Conservation (phyloP, 1,139 yeast species). For the Hyphopichia khmerensis region DNA sequence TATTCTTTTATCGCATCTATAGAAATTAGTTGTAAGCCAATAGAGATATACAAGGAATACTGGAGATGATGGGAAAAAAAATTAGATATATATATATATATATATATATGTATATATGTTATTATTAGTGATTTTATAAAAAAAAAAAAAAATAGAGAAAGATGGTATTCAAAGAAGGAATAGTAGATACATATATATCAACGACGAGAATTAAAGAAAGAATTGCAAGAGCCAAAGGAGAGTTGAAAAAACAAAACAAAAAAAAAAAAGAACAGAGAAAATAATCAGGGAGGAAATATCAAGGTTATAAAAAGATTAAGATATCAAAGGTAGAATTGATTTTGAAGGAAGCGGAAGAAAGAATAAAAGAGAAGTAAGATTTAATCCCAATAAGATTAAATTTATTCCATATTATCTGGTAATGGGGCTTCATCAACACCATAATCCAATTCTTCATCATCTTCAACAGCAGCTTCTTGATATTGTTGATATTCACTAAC, state of each 20-base stretch:
- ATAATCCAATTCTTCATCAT: constrained; percentile 68
- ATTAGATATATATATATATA: not conserved
- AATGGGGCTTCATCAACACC: constrained; percentile 58
- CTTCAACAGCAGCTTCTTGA: constrained; percentile 79
- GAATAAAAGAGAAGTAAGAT: not conserved
- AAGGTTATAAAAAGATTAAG: constrained; percentile 18
- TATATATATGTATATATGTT: not conserved
- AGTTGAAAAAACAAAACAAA: constrained; percentile 7
- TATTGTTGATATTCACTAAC: constrained; percentile 90
- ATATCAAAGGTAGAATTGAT: too few relatives aligned
- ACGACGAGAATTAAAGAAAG: not conserved
- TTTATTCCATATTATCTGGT: constrained; percentile 52
- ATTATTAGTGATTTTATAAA: not conserved
- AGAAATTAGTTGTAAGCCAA: not conserved
- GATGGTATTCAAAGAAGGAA: not conserved
- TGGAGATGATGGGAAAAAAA: not conserved
- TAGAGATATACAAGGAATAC: not conserved
- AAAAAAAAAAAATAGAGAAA: not conserved
- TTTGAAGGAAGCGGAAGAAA: not conserved
- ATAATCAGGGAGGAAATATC: not conserved
- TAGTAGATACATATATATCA: constrained; percentile 1
- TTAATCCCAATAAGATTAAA: not conserved
- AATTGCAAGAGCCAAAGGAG: not conserved
- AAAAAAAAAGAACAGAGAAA: constrained; percentile 5
- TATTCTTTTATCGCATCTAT: not conserved